phyloP scores from a whole-genome alignment of 2,329 filamentous ascomycete genomes.

The Juglanconis juglandina region DNA sequence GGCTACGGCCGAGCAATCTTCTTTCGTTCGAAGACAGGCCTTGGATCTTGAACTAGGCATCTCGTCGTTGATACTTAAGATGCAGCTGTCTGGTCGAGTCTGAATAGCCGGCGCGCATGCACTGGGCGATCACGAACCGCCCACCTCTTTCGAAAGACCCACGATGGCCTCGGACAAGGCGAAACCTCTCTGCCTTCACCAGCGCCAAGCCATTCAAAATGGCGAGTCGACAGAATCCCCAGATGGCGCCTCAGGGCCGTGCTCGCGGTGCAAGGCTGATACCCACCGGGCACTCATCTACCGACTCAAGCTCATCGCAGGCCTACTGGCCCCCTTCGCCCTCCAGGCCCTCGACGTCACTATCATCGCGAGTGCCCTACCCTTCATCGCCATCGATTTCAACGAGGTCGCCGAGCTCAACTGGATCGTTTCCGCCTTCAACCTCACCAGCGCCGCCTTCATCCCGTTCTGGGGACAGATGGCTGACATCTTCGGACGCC shows the following conservation, averaged over 20 bases:
- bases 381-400: constrained; percentile 64
- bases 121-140: neutral
- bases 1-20: neutral
- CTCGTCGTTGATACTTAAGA: neutral
- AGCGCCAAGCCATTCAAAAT: constrained; percentile 2
- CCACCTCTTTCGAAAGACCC: neutral
- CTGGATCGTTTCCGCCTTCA: constrained; percentile 70
- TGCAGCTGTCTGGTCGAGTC: neutral
- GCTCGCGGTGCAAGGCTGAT: constrained; percentile 8
- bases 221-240: neutral
- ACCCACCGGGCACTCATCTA: constrained; percentile 8
- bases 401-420: constrained; percentile 56
- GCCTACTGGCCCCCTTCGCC: constrained; percentile 58
- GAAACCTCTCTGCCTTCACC: constrained; percentile 2
- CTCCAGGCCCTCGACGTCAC: constrained; percentile 42
- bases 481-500: constrained; percentile 62
- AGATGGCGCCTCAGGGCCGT: neutral
- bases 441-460: constrained; percentile 63
- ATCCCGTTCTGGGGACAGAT: constrained; percentile 65
- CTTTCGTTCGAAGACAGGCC: neutral
- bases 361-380: constrained; percentile 59
- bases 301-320: constrained; percentile 24
- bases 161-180: constrained; percentile 6
- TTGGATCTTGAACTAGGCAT: neutral
- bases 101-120: neutral